Evolutionary conservation across 768 basidiomycete species (phyloP), one percentile per base, ranked within the genome.

Genomic region (Pleurotus pulmonarius): DNA sequence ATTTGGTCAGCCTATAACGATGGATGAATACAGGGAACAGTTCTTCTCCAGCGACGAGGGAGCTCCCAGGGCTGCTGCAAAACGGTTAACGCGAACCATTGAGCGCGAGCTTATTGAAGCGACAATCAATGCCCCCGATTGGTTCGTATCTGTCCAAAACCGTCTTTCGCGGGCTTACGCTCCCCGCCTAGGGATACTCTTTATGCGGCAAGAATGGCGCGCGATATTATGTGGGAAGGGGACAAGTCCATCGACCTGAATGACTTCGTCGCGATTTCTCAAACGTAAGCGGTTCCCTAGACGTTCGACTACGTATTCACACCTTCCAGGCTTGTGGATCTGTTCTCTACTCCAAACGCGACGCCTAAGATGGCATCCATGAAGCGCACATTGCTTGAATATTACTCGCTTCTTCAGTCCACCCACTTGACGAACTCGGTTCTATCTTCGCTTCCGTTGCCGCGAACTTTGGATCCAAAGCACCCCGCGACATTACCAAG

Each of bases 61-160:
- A 3, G 84, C 81, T 1, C 74, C 85, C 43, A 86, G 92, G 56
- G 74, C 80, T 56, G 92, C 93, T 16, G 95, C 92, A 61, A 98
- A 98, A 75, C 79, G 83, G 58, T 75, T 99, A 56, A 95, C 95
- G 24, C 82, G 80, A 56, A 70, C 75, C 22, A 86, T 98, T 55
- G 87, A 92, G 70, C 67, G 68, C 9, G 83, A 85, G 65, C 74
- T 99, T 59, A 68, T 86, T 20, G 82, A 83, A 69, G 74, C 87
- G 38, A 97, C 91, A 5, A 82, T 98, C 57, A 98, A 99, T 66
- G 91, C 94, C 11, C 87, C 91, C 29, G 92, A 98, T 69, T 99
- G 97, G 95, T 94, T 77, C 56, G 80, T 77, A 3, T 62, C 46
- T 7, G 45, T n/a, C 15, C 46, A 46, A 16, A 56, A 49, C 55